phyloP scores from a whole-genome alignment of 331 rosid species.

The Arachis monticola region DNA sequence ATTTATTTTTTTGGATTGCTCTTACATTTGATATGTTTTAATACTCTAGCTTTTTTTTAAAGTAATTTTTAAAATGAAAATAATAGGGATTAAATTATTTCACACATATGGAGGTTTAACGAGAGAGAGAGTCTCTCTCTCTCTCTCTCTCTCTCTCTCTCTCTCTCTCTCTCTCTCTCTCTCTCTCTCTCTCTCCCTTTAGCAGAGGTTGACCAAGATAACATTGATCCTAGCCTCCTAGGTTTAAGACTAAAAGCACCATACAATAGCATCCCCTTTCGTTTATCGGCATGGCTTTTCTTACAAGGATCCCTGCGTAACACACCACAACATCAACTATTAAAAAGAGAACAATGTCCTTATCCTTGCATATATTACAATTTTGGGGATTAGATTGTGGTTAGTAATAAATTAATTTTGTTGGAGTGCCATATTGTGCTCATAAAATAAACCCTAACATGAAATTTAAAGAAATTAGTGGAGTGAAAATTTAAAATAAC shows the following conservation, averaged over 20 bases:
- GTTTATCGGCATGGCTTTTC: slow-evolving; percentile 16
- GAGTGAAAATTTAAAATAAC: too few relatives aligned
- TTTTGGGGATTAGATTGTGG: background rate
- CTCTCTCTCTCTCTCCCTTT: slow-evolving; percentile 38
- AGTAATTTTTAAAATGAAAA: too few relatives aligned
- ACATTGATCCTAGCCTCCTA: slow-evolving; percentile 16
- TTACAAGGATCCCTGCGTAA: slow-evolving; percentile 41
- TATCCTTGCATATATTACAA: background rate
- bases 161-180: too few relatives aligned
- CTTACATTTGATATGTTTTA: too few relatives aligned
- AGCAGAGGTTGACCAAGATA: slow-evolving; percentile 59
- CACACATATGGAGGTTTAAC: too few relatives aligned
- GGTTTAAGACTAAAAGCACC: slow-evolving; percentile 38
- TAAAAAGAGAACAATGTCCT: slow-evolving; percentile 20
- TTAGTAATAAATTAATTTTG: background rate
- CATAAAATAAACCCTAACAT: background rate
- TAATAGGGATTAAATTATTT: too few relatives aligned
- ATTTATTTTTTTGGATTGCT: too few relatives aligned
- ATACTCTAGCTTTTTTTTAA: too few relatives aligned
- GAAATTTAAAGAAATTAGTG: too few relatives aligned
- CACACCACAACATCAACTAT: slow-evolving; percentile 17
- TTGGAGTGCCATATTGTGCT: background rate
- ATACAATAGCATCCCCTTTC: slow-evolving; percentile 14
- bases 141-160: too few relatives aligned
- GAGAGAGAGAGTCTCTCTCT: too few relatives aligned